phyloP scores from a whole-genome alignment of 1,284 basidiomycete species.

The Microbotryum lychnidis-dioicae region DNA sequence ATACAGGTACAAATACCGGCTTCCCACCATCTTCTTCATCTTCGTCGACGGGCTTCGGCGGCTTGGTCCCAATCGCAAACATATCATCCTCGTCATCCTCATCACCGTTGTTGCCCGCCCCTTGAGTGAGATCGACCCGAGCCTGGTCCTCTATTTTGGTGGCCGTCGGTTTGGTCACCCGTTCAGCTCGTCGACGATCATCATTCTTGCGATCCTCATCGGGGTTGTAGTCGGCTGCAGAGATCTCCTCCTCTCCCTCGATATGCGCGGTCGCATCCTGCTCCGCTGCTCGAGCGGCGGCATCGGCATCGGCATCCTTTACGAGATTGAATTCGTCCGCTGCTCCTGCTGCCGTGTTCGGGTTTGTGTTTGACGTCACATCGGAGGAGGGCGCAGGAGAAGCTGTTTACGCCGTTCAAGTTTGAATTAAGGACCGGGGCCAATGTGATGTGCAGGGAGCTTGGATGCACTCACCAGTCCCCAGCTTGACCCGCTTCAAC shows the following conservation, averaged over 20 bases:
- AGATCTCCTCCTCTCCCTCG: slow-evolving; percentile 55
- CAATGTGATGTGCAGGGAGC: background rate
- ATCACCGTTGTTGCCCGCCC: slow-evolving; percentile 43
- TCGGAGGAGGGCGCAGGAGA: background rate
- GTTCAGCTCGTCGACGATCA: slow-evolving; percentile 49
- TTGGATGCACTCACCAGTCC: slow-evolving; percentile 15
- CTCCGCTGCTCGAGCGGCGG: slow-evolving; percentile 3
- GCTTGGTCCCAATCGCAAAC: slow-evolving; percentile 60
- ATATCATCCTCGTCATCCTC: slow-evolving; percentile 76
- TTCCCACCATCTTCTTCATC: slow-evolving; percentile 57
- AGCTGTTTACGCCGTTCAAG: background rate
- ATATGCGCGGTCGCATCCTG: slow-evolving; percentile 9
- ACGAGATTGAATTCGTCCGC: slow-evolving; percentile 7
- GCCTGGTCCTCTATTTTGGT: no score
- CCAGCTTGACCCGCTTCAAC: slow-evolving; percentile 18
- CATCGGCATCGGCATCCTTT: slow-evolving; percentile 4
- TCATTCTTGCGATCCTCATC: slow-evolving; percentile 73
- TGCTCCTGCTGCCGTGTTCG: no score
- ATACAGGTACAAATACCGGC: slow-evolving; percentile 12
- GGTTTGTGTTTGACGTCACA: no score
- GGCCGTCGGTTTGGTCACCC: background rate
- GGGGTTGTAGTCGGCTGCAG: slow-evolving; percentile 88
- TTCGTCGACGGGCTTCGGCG: slow-evolving; percentile 53
- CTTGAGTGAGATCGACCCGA: no score
- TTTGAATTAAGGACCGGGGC: background rate